Evolutionary conservation across 2,329 filamentous ascomycete genomes (phyloP).

Genomic region (Diaporthe sp.): DNA sequence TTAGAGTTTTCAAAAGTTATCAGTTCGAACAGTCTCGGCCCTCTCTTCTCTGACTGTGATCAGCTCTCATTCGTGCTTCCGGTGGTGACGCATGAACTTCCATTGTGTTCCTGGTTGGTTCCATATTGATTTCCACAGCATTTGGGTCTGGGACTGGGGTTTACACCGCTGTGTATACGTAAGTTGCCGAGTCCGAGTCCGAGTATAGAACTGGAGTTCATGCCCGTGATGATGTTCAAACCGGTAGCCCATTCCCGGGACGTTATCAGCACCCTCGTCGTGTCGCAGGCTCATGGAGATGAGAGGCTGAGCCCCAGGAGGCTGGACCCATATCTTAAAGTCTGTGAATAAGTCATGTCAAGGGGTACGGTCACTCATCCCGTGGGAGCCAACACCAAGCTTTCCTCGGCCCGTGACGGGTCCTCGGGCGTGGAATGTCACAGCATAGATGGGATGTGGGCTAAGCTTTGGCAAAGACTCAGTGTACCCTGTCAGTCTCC

Average conservation of each 20-base stretch:
- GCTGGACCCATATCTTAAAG: constrained; percentile 3
- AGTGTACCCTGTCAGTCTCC: neutral
- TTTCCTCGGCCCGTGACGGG: constrained; percentile 12
- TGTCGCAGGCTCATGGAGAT: neutral
- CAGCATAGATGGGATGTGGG: neutral
- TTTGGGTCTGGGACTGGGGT: neutral
- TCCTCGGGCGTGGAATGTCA: neutral
- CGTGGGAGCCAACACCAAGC: neutral
- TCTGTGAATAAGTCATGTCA: constrained; percentile 12
- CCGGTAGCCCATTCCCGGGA: neutral
- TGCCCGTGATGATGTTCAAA: neutral
- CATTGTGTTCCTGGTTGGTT: neutral
- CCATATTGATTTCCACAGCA: neutral
- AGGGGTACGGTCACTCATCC: too few relatives aligned
- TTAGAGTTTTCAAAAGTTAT: neutral
- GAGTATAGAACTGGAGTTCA: neutral
- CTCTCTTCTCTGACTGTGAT: neutral
- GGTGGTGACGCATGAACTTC: neutral
- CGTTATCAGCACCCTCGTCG: neutral
- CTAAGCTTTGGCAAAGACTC: constrained; percentile 1
- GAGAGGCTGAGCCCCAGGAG: neutral
- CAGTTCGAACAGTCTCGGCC: neutral
- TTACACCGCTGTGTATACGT: neutral
- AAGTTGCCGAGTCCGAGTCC: neutral
- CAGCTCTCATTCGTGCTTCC: neutral